phyloP scores from a whole-genome alignment of 441 rosid genomes.

The Adansonia madagascariensis region DNA sequence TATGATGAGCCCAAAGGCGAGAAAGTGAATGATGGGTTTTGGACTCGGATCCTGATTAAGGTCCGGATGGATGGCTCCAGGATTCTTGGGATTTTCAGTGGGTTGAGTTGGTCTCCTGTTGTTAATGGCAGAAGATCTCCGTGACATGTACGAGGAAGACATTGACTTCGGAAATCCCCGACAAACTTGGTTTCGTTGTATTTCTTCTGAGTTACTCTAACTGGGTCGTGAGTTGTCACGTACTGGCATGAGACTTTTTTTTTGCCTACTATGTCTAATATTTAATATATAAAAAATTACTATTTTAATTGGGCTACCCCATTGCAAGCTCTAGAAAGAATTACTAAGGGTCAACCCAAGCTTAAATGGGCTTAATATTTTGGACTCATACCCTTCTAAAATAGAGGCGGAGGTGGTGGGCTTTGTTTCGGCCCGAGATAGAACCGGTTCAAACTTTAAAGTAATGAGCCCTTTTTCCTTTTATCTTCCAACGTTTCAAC shows the following conservation, averaged over 20 bases:
- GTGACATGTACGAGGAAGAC: constrained; percentile 34
- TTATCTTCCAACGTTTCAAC: not conserved
- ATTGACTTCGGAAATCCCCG: constrained; percentile 22
- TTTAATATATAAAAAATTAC: no score
- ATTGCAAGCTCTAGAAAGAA: not conserved
- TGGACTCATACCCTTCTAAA: not conserved
- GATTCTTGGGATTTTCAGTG: not conserved
- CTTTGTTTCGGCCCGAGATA: not conserved
- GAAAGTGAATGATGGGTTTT: constrained; percentile 30
- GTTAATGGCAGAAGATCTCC: constrained; percentile 31
- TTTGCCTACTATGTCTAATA: no score
- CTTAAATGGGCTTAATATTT: not conserved
- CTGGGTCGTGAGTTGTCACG: no score
- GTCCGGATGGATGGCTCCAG: constrained; percentile 19
- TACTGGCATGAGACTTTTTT: no score
- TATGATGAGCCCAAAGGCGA: constrained; percentile 37
- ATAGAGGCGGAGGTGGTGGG: not conserved
- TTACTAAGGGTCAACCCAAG: not conserved
- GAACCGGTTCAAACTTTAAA: not conserved
- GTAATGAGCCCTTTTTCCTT: not conserved
- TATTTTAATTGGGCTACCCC: not conserved
- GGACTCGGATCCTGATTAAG: constrained; percentile 37
- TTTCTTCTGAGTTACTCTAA: not conserved
- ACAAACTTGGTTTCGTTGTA: not conserved
- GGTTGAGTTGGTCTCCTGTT: constrained; percentile 34